These are phyloP conservation scores for Hypomyces rosellus DNA, from an alignment of 2,329 filamentous ascomycete genomes.

Conservation along the genomic window DNA sequence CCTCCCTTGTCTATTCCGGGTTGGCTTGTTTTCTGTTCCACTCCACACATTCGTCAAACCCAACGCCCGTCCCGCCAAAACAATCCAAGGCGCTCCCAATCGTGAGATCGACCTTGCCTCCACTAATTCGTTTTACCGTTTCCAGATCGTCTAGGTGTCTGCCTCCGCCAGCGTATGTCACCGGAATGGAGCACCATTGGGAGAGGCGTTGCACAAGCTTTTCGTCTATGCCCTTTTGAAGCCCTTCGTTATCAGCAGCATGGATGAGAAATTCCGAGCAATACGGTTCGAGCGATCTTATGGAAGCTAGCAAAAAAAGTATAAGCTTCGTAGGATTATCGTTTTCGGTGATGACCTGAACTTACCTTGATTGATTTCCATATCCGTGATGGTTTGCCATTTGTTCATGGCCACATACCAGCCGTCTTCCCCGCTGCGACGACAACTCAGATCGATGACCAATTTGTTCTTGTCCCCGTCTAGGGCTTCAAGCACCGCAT, in stretches of 20 bases:
- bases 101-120: constrained; percentile 81
- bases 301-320: constrained; percentile 55
- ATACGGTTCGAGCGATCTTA: constrained; percentile 75
- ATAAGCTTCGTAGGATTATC: neutral
- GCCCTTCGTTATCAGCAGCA: constrained; percentile 90
- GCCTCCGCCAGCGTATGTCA: constrained; percentile 96
- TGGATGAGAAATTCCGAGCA: constrained; percentile 97
- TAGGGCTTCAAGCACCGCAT: constrained; percentile 66
- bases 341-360: constrained; percentile 13
- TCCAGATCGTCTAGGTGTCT: constrained; percentile 76
- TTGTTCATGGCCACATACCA: constrained; percentile 99
- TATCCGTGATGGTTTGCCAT: constrained; percentile 96
- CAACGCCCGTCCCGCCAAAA: constrained; percentile 83
- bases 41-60: constrained; percentile 77
- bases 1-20: neutral
- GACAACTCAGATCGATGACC: constrained; percentile 92
- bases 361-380: constrained; percentile 82
- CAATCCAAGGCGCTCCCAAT: constrained; percentile 96
- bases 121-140: constrained; percentile 70
- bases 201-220: constrained; percentile 70
- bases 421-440: constrained; percentile 59
- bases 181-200: constrained; percentile 82
- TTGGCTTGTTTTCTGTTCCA: constrained; percentile 62
- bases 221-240: constrained; percentile 87
- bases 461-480: constrained; percentile 71